Evolutionary conservation across 2,329 filamentous ascomycete genomes (phyloP).

Genomic region (Ophiostoma angusticollis): DNA sequence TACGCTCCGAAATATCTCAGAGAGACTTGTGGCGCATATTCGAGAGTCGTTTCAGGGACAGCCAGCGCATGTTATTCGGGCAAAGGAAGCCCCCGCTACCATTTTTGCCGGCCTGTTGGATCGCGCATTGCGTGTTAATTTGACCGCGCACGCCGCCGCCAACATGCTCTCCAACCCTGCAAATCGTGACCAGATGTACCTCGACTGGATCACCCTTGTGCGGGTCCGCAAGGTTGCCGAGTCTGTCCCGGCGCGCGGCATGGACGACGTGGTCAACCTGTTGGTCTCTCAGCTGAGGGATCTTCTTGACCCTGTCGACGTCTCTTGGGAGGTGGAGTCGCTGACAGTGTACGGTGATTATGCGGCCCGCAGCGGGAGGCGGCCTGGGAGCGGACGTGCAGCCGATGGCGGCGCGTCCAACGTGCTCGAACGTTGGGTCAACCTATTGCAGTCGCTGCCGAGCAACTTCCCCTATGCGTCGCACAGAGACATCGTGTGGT

Average conservation of each 20-base stretch:
- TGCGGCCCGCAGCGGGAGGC: constrained; percentile 32
- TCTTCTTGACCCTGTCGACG: constrained; percentile 55
- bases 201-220: constrained; percentile 68
- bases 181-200: constrained; percentile 89
- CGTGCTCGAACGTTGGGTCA: constrained; percentile 66
- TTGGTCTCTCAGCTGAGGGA: constrained; percentile 55
- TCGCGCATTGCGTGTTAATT: constrained; percentile 79
- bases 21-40: constrained; percentile 68
- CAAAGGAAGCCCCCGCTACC: constrained; percentile 77
- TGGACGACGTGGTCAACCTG: constrained; percentile 53
- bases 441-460: constrained; percentile 57
- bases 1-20: constrained; percentile 75
- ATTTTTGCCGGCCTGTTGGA: constrained; percentile 79
- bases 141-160: constrained; percentile 84
- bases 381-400: constrained; percentile 25
- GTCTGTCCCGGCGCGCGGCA: constrained; percentile 46
- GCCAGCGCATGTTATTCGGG: constrained; percentile 71
- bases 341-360: constrained; percentile 48
- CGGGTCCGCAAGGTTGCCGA: constrained; percentile 50
- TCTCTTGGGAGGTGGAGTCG: constrained; percentile 52
- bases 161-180: constrained; percentile 83
- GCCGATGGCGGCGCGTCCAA: constrained; percentile 40
- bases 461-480: constrained; percentile 60
- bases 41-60: constrained; percentile 74
- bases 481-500: constrained; percentile 61